These are phyloP conservation scores for Pseudogymnoascus sp. DNA, from an alignment of 2,329 filamentous ascomycete species.

Conservation along the genomic window DNA sequence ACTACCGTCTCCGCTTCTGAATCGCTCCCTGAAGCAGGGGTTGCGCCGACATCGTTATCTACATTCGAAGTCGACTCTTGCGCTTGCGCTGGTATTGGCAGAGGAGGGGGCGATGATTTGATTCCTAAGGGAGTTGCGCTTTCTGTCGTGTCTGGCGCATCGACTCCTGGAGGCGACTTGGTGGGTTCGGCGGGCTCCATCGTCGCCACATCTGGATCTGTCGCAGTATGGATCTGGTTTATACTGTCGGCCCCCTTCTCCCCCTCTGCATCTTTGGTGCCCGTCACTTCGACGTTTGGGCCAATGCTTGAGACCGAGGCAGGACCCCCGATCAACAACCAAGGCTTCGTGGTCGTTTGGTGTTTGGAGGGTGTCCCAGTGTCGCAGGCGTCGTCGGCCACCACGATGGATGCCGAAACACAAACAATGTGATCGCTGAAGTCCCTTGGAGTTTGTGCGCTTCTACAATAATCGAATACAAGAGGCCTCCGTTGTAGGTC, in stretches of 20 bases:
- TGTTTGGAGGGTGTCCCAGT: neutral
- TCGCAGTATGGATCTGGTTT: conserved; percentile 28
- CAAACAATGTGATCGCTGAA: neutral
- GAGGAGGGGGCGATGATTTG: conserved; percentile 26
- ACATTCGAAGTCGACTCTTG: neutral
- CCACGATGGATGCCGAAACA: conserved; percentile 9
- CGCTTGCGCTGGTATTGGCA: conserved; percentile 12
- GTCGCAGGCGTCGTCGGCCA: conserved; percentile 2
- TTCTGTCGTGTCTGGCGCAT: conserved; percentile 17
- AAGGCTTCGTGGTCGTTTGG: conserved; percentile 6
- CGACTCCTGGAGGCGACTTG: conserved; percentile 13
- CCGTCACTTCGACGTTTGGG: conserved; percentile 10
- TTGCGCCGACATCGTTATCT: conserved; percentile 23
- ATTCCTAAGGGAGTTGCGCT: conserved; percentile 23
- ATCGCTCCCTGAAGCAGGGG: conserved; percentile 43
- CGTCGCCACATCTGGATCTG: conserved; percentile 14
- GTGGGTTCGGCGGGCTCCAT: conserved; percentile 1
- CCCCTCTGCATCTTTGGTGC: conserved; percentile 25
- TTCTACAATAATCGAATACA: neutral
- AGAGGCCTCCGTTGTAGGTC: conserved; percentile 8
- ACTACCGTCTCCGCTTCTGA: conserved; percentile 69
- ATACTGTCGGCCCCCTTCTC: conserved; percentile 24
- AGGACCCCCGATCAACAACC: conserved; percentile 7
- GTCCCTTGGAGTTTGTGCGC: conserved; percentile 3
- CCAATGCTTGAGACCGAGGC: conserved; percentile 8